Evolutionary conservation across 257 asterid genomes (phyloP), one percentile per base, ranked within the genome.

Genomic region (Solanum corneliomulleri): DNA sequence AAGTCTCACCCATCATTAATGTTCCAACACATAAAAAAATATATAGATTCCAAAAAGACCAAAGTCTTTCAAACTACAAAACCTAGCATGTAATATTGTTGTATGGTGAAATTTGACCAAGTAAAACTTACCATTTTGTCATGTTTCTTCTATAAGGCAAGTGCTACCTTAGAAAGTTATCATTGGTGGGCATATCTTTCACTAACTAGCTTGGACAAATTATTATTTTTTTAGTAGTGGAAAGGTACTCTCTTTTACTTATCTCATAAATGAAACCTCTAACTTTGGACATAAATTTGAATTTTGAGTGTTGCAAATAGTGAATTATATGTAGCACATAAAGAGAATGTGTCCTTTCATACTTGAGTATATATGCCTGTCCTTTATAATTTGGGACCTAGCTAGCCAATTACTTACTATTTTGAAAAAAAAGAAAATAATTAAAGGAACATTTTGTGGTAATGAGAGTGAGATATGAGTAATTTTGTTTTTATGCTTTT

Each of bases 161-260:
- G 33, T 83, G 27, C 3, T 58, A 18, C 37, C 71, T 84, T 64
- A n/a, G 35, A 39, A 66, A 84, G 87, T n/a, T 42, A 21, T 84
- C 86, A 11, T 84, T 85, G 74, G 70, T 70, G 47, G 82, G 71
- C 37, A 85, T 85, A 75, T 70, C 82, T 85, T 85, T 85, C 83
- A 85, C 87, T 85, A 85, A 35, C 70, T 45, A 25, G 80, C 49
- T 31, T 42, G 68, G 87, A 47, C 87, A 68, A 64, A 23, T 62
- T 23, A 37, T 3, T 37, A 3, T 37, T 5, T 11, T 11, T 70
- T 74, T 74, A 21, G 18, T 27, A 68, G 81, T 58, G 33, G 78
- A 70, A 85, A 70, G 18, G 25, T 70, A 31, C 23, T 31, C 71
- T 47, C 42, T 49, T 21, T 44, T 62, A 8, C 83, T n/a, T 18